Base-by-base conservation (phyloP, 75 land plant genomes). In the Larix kaempferi region DNA sequence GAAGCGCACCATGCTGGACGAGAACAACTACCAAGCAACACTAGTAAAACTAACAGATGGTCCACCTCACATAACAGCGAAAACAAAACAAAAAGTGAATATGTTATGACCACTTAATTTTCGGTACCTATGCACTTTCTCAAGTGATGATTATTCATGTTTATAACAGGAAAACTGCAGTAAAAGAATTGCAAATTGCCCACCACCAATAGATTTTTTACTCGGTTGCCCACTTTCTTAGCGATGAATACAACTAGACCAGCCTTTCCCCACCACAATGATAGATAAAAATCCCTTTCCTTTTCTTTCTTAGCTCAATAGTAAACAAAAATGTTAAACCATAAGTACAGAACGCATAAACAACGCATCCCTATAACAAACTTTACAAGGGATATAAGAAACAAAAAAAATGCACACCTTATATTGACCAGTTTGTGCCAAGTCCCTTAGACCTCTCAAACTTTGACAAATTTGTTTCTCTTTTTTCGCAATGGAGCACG, bases 371-470 rank as follows among this genome's bases (percentile, higher is more conserved):
- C 14, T 44, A 44, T 44, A 44, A 27, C 16, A 27, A 63, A 26
- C 33, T 14, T 14, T 3, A 14, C 16, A 63, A 63, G 19, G 16
- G 15, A 14, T 27, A 29, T 4, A 63, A 63, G 16, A 63, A 63
- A 29, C 66, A 63, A 17, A 29, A n/a, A 26, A 15, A 63, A 14
- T 29, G 19, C 37, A 1, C 15, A 63, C 66, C 66, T 63, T 63
- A 63, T 63, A 63, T 10, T 63, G 66, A 63, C 29, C 33, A 29
- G 66, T 13, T 33, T 14, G 66, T 27, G 37, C 66, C 66, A 63
- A 63, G 37, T 63, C 66, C 66, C 66, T 63, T 27, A 63, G 66
- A 63, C 66, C 66, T 29, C 19, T 22, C 66, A 63, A 27, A 63
- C 37, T 63, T 14, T 63, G 66, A 63, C 5, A 63, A 27, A 1